phyloP scores from a whole-genome alignment of 2,329 filamentous ascomycete species.

The Colletotrichum tofieldiae region DNA sequence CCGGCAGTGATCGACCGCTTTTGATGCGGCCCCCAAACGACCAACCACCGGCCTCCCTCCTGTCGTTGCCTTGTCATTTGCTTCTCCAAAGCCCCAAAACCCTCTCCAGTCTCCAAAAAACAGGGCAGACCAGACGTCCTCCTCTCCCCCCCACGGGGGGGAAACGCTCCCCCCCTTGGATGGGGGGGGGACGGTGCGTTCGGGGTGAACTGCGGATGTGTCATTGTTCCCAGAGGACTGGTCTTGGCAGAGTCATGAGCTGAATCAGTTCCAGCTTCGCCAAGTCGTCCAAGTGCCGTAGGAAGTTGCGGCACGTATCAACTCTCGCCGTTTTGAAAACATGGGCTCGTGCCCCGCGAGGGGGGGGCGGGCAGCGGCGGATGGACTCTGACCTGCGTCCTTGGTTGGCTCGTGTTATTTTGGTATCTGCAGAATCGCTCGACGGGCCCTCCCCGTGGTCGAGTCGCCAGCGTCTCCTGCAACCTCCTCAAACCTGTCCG shows the following conservation, averaged over 20 bases:
- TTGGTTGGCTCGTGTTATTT: slow-evolving; percentile 14
- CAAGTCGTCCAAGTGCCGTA: slow-evolving; percentile 24
- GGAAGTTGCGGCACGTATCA: slow-evolving; percentile 35
- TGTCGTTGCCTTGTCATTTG: neutral
- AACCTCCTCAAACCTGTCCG: neutral
- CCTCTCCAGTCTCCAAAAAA: slow-evolving; percentile 9
- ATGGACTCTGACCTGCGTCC: neutral
- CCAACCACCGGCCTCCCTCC: neutral
- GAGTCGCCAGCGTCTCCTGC: neutral
- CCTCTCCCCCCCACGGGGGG: neutral
- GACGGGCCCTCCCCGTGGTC: no score
- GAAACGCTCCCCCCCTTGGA: neutral
- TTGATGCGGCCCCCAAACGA: neutral
- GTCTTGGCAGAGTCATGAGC: slow-evolving; percentile 34
- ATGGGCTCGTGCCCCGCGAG: slow-evolving; percentile 9
- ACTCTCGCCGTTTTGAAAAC: slow-evolving; percentile 21
- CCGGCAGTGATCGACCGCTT: slow-evolving; percentile 4
- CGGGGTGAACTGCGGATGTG: neutral
- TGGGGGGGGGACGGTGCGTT: no score
- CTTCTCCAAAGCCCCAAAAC: neutral
- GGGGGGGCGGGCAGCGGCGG: no score
- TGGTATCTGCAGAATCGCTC: neutral
- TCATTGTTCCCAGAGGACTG: neutral
- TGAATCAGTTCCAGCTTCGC: slow-evolving; percentile 32
- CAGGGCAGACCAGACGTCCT: neutral